Conservation (phyloP, 331 rosid genomes). For the Arachis monticola region DNA sequence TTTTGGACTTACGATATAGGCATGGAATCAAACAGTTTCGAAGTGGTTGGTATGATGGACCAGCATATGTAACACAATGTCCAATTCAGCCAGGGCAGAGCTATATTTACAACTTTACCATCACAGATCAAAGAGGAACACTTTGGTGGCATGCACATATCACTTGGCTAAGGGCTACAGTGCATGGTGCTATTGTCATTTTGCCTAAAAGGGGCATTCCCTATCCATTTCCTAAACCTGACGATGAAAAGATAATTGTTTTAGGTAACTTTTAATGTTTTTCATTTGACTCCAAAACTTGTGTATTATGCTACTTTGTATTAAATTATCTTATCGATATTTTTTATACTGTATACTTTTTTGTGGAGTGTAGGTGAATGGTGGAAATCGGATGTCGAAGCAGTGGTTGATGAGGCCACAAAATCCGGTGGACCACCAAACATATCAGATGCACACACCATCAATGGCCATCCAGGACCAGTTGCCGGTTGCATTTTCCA, state of each 20-base stretch:
- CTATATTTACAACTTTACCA: constrained; percentile 66
- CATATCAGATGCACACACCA: constrained; percentile 71
- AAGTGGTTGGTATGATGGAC: constrained; percentile 76
- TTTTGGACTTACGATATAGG: constrained; percentile 48
- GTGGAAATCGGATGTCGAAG: constrained; percentile 89
- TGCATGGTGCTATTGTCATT: constrained; percentile 73
- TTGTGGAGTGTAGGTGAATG: constrained; percentile 57
- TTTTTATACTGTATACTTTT: background rate
- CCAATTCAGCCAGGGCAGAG: constrained; percentile 67
- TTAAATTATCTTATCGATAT: no score
- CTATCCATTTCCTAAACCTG: constrained; percentile 72
- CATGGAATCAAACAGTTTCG: constrained; percentile 69
- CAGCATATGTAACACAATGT: constrained; percentile 76
- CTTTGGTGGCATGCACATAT: constrained; percentile 87
- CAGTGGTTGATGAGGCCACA: constrained; percentile 53
- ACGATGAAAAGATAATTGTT: constrained; percentile 59
- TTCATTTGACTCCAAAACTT: constrained; percentile 11
- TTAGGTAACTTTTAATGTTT: constrained; percentile 40
- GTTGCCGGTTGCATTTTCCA: constrained; percentile 63
- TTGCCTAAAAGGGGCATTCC: constrained; percentile 64
- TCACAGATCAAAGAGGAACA: constrained; percentile 75
- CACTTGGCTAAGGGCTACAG: constrained; percentile 78
- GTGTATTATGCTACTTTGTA: constrained; percentile 5
- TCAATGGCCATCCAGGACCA: constrained; percentile 69
- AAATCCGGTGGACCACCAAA: constrained; percentile 66